A percentile compares a stretch with the other conserved stretches of the same genome.
These are phyloP conservation scores for Hypericum androsaemum DNA, from an alignment of 345 rosid genomes.

Conservation along the genomic window DNA sequence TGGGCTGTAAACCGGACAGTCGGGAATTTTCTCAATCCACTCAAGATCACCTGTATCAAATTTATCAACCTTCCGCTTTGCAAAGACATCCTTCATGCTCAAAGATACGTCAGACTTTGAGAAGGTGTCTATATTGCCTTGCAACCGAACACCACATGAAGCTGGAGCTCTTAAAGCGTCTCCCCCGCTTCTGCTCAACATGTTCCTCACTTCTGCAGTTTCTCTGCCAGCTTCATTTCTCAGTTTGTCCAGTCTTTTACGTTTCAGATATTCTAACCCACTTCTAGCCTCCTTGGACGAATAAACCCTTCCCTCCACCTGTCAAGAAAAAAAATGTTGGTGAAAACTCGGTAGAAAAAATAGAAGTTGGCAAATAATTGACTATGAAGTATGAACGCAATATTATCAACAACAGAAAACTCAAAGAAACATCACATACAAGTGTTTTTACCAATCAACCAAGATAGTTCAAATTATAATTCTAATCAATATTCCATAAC, in stretches of 20 bases:
- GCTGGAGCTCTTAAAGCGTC: slow-evolving; percentile 73
- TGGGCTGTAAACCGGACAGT: slow-evolving; percentile 93
- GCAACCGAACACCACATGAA: slow-evolving; percentile 70
- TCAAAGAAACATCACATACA: no score
- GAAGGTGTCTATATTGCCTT: slow-evolving; percentile 31
- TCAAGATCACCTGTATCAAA: slow-evolving; percentile 62
- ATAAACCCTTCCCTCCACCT: slow-evolving; percentile 93
- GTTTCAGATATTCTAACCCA: slow-evolving; percentile 74
- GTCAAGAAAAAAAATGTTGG: slow-evolving; percentile 14
- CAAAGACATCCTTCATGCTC: slow-evolving; percentile 37
- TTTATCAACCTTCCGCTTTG: slow-evolving; percentile 62
- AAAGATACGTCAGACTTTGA: slow-evolving; percentile 26
- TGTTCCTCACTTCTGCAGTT: slow-evolving; percentile 28
- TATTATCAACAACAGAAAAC: no score
- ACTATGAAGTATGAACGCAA: no score
- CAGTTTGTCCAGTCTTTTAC: slow-evolving; percentile 64
- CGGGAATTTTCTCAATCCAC: slow-evolving; percentile 83
- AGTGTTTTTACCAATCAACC: no score
- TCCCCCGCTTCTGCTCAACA: slow-evolving; percentile 75
- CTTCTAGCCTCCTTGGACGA: slow-evolving; percentile 58
- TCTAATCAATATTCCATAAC: no score
- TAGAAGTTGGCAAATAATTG: no score
- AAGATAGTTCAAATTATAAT: no score
- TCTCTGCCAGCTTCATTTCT: slow-evolving; percentile 42
- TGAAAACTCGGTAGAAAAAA: no score